These are phyloP conservation scores for Dissophora ornata DNA, from an alignment of 192 early-diverging fungal genomes.

Conservation along the genomic window DNA sequence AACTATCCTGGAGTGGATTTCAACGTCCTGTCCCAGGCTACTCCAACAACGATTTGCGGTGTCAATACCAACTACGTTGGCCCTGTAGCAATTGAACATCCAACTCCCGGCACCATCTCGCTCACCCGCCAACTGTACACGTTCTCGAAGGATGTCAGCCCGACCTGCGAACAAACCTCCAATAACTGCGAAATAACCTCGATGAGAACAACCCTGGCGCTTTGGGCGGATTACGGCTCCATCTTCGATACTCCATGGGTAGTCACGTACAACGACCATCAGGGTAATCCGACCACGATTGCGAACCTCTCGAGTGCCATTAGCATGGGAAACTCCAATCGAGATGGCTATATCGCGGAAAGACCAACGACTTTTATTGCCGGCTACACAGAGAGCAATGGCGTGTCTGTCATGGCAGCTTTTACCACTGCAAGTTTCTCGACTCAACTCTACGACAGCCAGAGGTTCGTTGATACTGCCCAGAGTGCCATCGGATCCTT, in stretches of 20 bases:
- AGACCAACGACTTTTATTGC: constrained; percentile 2
- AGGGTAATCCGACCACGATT: constrained; percentile 1
- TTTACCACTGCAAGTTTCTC: constrained; percentile 15
- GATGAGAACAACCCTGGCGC: constrained; percentile 5
- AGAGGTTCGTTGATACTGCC: background rate
- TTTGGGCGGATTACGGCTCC: background rate
- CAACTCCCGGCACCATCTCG: constrained; percentile 1
- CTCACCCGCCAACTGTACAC: constrained; percentile 9
- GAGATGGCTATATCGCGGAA: background rate
- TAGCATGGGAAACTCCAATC: constrained; percentile 4
- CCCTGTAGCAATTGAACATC: background rate
- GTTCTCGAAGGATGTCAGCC: background rate
- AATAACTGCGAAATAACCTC: background rate
- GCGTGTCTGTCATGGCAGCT: constrained; percentile 2
- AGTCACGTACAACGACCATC: constrained; percentile 8
- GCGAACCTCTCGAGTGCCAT: constrained; percentile 3
- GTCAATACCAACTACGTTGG: background rate
- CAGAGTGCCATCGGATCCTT: background rate
- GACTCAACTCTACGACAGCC: background rate
- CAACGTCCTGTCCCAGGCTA: constrained; percentile 2
- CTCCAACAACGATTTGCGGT: background rate
- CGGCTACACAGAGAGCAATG: constrained; percentile 5
- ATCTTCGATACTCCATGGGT: constrained; percentile 2
- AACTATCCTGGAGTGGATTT: background rate
- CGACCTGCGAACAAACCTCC: constrained; percentile 6